Base-by-base conservation (phyloP, 495 filamentous ascomycete species). In the Neurospora tetrasperma region DNA sequence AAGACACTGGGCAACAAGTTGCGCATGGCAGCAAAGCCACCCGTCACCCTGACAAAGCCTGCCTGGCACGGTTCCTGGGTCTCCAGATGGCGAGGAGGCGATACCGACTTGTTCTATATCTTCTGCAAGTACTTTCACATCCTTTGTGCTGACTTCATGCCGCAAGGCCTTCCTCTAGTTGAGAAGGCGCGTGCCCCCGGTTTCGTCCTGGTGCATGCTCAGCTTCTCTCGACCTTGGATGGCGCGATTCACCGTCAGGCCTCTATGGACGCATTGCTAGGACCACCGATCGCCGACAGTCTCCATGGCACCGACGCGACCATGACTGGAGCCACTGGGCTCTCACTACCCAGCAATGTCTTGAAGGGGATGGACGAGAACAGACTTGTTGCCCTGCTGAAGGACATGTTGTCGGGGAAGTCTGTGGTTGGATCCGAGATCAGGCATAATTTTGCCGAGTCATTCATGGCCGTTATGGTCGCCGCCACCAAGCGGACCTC, bases 91-190 rank as follows among this genome's bases (percentile, higher is more conserved):
- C 89, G 87, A 74, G 96, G 96, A 10, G 89, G 90, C 20, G 96
- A 99, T 75, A 97, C 91, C 14, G 96, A 98, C 82, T 83, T 99
- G 66, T 93, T 98, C 77, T 98, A 92, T 83, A 90, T 97, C 18
- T 99, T 99, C 80, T 89, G 90, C 80, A 98, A 97, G 82, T 90
- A 96, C 78, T 96, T 92, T 74, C 91, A 96, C 79, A 89, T 95
- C 66, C 83, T 99, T 8, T 87, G 91, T 46, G 89, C 91, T 38
- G 93, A 96, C 73, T 94, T 94, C 77, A 83, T 97, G 69, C 92
- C 93, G 0, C 74, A 85, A 1, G 88, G 90, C 10, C 78, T 86
- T 41, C 79, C 87, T n/a, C 77, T 87, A 31, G 82, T 86, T 9
- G 89, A 90, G 74, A 90, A 90, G 79, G 85, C 88, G 40, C 89